Conservation (phyloP, 306 rosid species). For the barrel medic (Medicago truncatula) region DNA sequence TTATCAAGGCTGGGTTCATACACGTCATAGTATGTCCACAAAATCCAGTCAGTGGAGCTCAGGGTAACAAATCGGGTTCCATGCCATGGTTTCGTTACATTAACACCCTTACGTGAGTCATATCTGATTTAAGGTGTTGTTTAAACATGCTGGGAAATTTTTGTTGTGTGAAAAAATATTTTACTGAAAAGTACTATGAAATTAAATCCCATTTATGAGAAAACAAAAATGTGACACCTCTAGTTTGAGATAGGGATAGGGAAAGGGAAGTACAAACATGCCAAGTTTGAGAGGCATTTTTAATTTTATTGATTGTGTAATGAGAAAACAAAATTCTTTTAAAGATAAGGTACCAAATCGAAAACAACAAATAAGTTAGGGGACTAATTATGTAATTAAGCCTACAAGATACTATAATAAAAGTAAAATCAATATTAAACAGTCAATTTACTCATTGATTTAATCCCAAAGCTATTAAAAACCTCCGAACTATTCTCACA, state of each 20-base stretch:
- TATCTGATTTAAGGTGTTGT: not conserved
- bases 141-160: not conserved
- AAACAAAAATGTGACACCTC: slow-evolving; percentile 44
- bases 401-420: no score
- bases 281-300: slow-evolving; percentile 15
- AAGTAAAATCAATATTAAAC: no score
- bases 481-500: no score
- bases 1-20: no score
- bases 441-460: no score
- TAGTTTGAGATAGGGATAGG: slow-evolving; percentile 34
- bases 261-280: slow-evolving; percentile 27
- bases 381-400: no score
- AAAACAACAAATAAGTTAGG: no score
- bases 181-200: not conserved
- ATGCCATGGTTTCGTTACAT: not conserved
- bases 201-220: slow-evolving; percentile 14
- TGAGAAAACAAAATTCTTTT: slow-evolving; percentile 26
- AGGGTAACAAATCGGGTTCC: no score
- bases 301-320: not conserved
- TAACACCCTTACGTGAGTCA: no score
- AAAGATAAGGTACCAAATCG: no score
- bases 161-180: not conserved
- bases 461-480: no score
- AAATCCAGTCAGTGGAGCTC: not conserved
- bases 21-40: no score